Evolutionary conservation across 1,284 basidiomycete genomes (phyloP).

Genomic region (Bjerkandera adusta): DNA sequence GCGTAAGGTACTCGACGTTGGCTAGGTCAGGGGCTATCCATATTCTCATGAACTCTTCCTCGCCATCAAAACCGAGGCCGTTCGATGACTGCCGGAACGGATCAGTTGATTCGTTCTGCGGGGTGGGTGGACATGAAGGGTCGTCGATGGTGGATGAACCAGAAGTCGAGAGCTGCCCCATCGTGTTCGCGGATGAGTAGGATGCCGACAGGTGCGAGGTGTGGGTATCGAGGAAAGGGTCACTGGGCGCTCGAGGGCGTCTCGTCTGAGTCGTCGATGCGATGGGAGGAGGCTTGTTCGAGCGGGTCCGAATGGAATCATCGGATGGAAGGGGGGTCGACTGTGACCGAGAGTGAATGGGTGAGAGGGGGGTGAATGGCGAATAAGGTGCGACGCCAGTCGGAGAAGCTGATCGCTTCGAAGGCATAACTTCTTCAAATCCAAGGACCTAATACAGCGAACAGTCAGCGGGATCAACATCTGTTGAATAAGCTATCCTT

Average conservation of each 20-base stretch:
- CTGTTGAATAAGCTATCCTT: conserved; percentile 29
- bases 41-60: conserved; percentile 55
- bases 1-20: conserved; percentile 60
- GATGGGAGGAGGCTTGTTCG: conserved; percentile 36
- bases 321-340: conserved; percentile 49
- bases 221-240: conserved; percentile 71
- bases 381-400: conserved; percentile 33
- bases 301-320: conserved; percentile 31
- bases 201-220: conserved; percentile 45
- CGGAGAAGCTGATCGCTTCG: conserved; percentile 37
- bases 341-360: conserved; percentile 50
- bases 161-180: conserved; percentile 30
- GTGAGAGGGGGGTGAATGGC: conserved; percentile 32
- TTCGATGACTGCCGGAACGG: conserved; percentile 29
- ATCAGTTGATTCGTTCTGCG: conserved; percentile 36
- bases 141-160: conserved; percentile 36
- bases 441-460: conserved; percentile 36
- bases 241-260: conserved; percentile 70
- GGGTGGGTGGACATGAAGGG: conserved; percentile 35
- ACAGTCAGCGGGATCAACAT: conserved; percentile 5
- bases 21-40: conserved; percentile 72
- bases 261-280: conserved; percentile 45
- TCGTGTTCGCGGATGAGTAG: conserved; percentile 48
- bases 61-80: conserved; percentile 37
- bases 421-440: conserved; percentile 60